Evolutionary conservation across 225 moss, liverwort and hornwort species (phyloP), one percentile per base, ranked within the genome.

Genomic region (Polytrichum commune): DNA sequence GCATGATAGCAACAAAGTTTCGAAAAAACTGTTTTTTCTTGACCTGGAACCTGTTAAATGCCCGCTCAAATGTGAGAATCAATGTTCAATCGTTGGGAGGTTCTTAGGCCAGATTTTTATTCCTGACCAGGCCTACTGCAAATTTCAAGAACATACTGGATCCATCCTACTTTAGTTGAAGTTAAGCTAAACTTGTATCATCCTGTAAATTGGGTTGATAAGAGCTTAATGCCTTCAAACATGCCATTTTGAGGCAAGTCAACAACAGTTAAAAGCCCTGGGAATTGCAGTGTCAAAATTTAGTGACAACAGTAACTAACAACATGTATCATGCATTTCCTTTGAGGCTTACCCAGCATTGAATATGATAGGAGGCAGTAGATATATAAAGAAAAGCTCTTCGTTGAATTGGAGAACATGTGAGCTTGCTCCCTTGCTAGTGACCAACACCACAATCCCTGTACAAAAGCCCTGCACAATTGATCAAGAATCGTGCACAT

Each of bases 1-100:
- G 85, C 69, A 90, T 89, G 70, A 93, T 93, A 55, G 93, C 86
- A 10, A 89, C 75, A 53, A 93, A 93, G 62, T 93, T 93, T 13
- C 83, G 84, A 27, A 93, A 93, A 57, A 93, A 93, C 65, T 93
- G 90, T 76, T 93, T 93, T 73, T 93, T 93, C 83, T 93, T 93
- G 58, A 93, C 93, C 75, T 93, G 93, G 60, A 93, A 83, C 61
- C 83, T 83, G 79, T 73, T 64, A 55, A 64, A 26, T 1, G 65
- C 6, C 63, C 63, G 46, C 19, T 24, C 30, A 7, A 25, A 58
- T 58, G 46, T 46, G n/a, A 58, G 58, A 58, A 7, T 20, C 9
- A 8, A 23, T 23, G 22, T 23, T n/a, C 8, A 22, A 20, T n/a
- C 1, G 3, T 16, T 46, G 46, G 46, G 46, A 46, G 13, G 46